Percentiles rank a stretch among this genome's conserved stretches.
phyloP scores from a whole-genome alignment of 2,329 filamentous ascomycete species.

The Cadophora malorum region DNA sequence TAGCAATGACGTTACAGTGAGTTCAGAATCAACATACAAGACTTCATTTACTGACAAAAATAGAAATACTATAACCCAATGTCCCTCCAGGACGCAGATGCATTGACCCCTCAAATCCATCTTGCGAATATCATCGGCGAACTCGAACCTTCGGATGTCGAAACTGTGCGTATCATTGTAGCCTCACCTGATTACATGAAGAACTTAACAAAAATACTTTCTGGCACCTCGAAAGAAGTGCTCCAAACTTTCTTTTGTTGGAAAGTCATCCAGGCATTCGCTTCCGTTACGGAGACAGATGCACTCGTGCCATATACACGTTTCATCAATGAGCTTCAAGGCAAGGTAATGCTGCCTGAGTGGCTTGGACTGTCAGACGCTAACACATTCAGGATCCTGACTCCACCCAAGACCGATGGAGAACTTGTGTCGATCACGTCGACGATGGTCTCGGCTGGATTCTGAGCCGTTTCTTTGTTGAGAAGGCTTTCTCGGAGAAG shows the following conservation, averaged over 20 bases:
- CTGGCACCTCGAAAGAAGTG: slow-evolving; percentile 58
- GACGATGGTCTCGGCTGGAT: slow-evolving; percentile 70
- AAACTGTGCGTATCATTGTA: slow-evolving; percentile 61
- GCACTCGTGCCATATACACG: slow-evolving; percentile 63
- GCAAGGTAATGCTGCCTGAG: slow-evolving; percentile 49
- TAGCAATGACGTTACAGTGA: slow-evolving; percentile 63
- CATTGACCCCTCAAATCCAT: slow-evolving; percentile 61
- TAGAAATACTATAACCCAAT: slow-evolving; percentile 71
- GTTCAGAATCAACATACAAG: slow-evolving; percentile 22
- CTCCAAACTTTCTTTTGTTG: slow-evolving; percentile 69
- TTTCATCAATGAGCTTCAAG: slow-evolving; percentile 66
- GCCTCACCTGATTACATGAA: slow-evolving; percentile 65
- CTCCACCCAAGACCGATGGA: slow-evolving; percentile 68
- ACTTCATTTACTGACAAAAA: slow-evolving; percentile 27
- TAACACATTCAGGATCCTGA: slow-evolving; percentile 56
- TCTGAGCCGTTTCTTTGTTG: slow-evolving; percentile 72
- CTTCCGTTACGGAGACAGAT: slow-evolving; percentile 61
- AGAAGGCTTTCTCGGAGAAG: slow-evolving; percentile 70
- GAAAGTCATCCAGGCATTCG: slow-evolving; percentile 64
- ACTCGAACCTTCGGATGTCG: slow-evolving; percentile 58
- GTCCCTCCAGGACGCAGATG: slow-evolving; percentile 59
- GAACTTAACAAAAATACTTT: slow-evolving; percentile 61
- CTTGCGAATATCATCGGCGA: slow-evolving; percentile 58
- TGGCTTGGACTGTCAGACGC: not conserved
- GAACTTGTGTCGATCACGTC: slow-evolving; percentile 65